Base-by-base conservation (phyloP, 495 filamentous ascomycete genomes). In the Immersiella caudata region DNA sequence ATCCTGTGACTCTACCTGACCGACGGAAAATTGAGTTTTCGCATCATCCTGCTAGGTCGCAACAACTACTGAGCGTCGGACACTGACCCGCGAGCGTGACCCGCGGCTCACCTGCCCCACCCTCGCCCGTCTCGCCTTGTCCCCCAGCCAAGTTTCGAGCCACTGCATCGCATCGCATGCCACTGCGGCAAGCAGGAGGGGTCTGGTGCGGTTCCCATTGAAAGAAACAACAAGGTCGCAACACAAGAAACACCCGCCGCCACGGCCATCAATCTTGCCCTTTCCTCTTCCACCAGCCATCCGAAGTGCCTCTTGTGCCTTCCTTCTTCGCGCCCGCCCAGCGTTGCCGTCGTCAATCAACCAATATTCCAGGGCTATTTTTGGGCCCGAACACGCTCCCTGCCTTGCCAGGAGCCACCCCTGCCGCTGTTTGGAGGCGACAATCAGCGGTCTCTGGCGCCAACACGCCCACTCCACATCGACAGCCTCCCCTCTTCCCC, bases 291-390 rank as follows among this genome's bases (percentile, higher is more conserved):
- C 26, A 33, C 24, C 24, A 6, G 21, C 14, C 52, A 22, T 55
- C 52, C 52, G 52, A 11, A 55, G 52, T 22, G 7, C 52, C 52
- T 11, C 14, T 55, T 6, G 16, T 22, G 21, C 12, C 52, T 55
- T 27, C 56, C 56, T 33, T 29, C 56, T 29, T 59, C 26, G 24
- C 56, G 56, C 56, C 18, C 56, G 24, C 49, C 49, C 49, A 52
- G 18, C 52, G 52, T n/a, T 26, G 9, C 52, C 24, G 21, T 52
- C 36, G 29, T 66, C 50, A 33, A 36, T 54, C 25, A 36, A 33
- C 26, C 20, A 60, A 60, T 55, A 60, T 40, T 20, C 68, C 33
- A 69, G 64, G 70, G 67, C 73, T 75, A 75, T 75, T 75, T 71
- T 72, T 59, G 68, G 70, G 73, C 67, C 27, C 36, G 67, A 51